Conservation (phyloP, 2,329 filamentous ascomycete genomes). For the Ophiostoma novo-ulmi region DNA sequence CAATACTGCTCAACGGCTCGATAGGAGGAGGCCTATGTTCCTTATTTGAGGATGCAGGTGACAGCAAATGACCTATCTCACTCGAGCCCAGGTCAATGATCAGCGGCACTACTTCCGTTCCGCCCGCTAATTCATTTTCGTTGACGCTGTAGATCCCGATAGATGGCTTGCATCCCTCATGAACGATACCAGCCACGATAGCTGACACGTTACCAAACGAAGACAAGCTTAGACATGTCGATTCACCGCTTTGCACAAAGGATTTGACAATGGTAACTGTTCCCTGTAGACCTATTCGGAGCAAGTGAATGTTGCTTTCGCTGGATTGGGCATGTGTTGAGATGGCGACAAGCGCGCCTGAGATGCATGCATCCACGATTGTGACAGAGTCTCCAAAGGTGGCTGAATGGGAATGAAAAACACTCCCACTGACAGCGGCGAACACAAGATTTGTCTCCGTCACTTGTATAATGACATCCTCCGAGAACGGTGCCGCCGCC, state of each 20-base stretch:
- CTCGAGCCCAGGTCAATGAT: neutral
- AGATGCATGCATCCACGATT: constrained; percentile 43
- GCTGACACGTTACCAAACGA: constrained; percentile 29
- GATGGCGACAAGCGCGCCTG: constrained; percentile 39
- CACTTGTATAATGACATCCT: constrained; percentile 47
- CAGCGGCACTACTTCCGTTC: neutral
- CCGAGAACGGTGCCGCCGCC: constrained; percentile 37
- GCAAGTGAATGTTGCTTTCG: constrained; percentile 34
- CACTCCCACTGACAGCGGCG: constrained; percentile 32
- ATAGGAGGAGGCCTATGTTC: constrained; percentile 17
- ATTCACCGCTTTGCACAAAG: constrained; percentile 42
- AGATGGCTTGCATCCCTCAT: constrained; percentile 32
- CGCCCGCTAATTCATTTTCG: neutral
- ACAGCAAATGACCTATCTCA: neutral
- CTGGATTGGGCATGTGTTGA: constrained; percentile 40
- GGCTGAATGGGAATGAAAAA: constrained; percentile 14
- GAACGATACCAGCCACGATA: constrained; percentile 37
- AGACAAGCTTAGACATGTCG: constrained; percentile 45
- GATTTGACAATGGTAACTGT: constrained; percentile 31
- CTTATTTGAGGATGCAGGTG: neutral
- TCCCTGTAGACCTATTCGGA: constrained; percentile 33
- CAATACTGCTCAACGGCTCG: constrained; percentile 47
- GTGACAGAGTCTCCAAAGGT: constrained; percentile 18
- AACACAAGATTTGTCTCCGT: constrained; percentile 47
- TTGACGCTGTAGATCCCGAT: constrained; percentile 33